Percentiles rank a stretch among this genome's conserved stretches.
Evolutionary conservation across 352 stramenopile genomes (phyloP).

Genomic region (Pelagophyceae sp.): DNA sequence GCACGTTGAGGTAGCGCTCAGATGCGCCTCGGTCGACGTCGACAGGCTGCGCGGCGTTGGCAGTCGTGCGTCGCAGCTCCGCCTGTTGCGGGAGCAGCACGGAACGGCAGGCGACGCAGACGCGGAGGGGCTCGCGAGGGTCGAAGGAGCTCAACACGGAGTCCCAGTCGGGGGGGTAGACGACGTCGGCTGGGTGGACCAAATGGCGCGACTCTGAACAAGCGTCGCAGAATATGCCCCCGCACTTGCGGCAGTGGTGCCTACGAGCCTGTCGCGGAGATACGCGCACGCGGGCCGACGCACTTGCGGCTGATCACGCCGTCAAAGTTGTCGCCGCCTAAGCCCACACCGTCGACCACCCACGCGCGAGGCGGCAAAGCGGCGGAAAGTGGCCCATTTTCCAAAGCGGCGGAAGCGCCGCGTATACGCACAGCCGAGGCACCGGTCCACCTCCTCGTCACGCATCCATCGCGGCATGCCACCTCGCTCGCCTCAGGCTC

Average conservation of each 20-base stretch:
- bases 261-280: too few relatives aligned
- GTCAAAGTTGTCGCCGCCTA: background rate
- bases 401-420: too few relatives aligned
- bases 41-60: slow-evolving; percentile 23
- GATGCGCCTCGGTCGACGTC: background rate
- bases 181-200: slow-evolving; percentile 28
- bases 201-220: slow-evolving; percentile 68
- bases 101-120: slow-evolving; percentile 30
- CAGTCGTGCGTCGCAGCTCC: slow-evolving; percentile 29
- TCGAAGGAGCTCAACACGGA: slow-evolving; percentile 28
- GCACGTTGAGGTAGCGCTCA: slow-evolving; percentile 41
- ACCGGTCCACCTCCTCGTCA: background rate
- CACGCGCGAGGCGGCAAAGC: too few relatives aligned
- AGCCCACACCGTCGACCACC: too few relatives aligned
- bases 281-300: too few relatives aligned
- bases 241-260: slow-evolving; percentile 72
- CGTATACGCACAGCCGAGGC: background rate
- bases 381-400: too few relatives aligned
- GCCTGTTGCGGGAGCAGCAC: slow-evolving; percentile 36
- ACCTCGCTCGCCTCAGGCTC: background rate
- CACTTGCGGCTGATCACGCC: background rate
- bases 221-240: slow-evolving; percentile 74
- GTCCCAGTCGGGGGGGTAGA: slow-evolving; percentile 21
- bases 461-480: background rate
- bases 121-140: slow-evolving; percentile 35